Percentiles rank a stretch among this genome's conserved stretches.
phyloP scores from a whole-genome alignment of 768 basidiomycete species.

The Xerocomus brunneocitrinus region DNA sequence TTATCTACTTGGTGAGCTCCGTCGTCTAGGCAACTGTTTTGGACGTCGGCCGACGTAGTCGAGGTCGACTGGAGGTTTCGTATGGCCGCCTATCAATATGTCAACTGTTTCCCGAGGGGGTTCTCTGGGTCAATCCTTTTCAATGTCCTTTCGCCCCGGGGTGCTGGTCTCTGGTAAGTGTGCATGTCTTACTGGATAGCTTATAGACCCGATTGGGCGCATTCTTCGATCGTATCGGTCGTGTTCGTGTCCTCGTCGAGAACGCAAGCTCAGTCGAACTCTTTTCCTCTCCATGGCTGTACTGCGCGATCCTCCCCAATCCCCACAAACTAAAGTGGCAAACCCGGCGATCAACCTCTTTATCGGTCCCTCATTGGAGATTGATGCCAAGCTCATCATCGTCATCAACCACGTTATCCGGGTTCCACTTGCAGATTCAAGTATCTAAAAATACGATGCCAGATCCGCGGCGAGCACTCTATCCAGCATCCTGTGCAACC shows the following conservation, averaged over 20 bases:
- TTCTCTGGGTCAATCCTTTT: slow-evolving; percentile 6
- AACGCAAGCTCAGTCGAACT: neutral
- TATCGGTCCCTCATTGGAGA: slow-evolving; percentile 17
- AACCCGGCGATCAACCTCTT: slow-evolving; percentile 18
- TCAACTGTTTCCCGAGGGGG: neutral
- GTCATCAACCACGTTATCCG: neutral
- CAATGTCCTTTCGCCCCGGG: slow-evolving; percentile 15
- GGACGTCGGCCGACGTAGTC: too few relatives aligned
- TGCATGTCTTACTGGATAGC: slow-evolving; percentile 4
- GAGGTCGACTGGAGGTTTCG: too few relatives aligned
- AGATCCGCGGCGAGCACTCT: slow-evolving; percentile 10
- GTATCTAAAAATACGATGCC: slow-evolving; percentile 22
- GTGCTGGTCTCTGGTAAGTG: slow-evolving; percentile 21
- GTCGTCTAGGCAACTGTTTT: too few relatives aligned
- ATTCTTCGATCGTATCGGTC: slow-evolving; percentile 15
- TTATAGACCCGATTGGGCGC: slow-evolving; percentile 16
- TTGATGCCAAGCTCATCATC: slow-evolving; percentile 19
- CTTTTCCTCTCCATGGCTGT: slow-evolving; percentile 15
- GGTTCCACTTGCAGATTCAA: slow-evolving; percentile 13
- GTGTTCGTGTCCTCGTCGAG: slow-evolving; percentile 14
- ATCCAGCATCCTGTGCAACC: slow-evolving; percentile 11
- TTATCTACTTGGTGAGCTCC: too few relatives aligned
- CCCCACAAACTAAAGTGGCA: slow-evolving; percentile 21
- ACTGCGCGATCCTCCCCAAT: slow-evolving; percentile 13
- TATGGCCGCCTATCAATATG: neutral